phyloP scores from a whole-genome alignment of 139 green algal species.

The Microglena sp. region DNA sequence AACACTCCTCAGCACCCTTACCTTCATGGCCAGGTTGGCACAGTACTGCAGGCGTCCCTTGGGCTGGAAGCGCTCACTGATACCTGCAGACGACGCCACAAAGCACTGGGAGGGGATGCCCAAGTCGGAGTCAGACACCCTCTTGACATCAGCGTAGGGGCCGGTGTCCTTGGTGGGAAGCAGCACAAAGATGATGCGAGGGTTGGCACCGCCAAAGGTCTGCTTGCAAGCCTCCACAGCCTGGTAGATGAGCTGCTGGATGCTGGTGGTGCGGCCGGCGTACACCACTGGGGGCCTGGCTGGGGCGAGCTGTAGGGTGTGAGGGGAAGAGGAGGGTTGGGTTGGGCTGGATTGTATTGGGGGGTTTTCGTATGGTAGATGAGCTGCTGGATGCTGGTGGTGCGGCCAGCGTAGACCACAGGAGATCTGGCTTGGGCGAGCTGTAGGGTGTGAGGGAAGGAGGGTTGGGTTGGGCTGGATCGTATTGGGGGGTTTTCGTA shows the following conservation, averaged over 20 bases:
- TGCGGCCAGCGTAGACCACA: too few species aligned
- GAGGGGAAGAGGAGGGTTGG: too few species aligned
- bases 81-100: conserved; percentile 40
- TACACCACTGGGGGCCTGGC: conserved; percentile 8
- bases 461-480: too few species aligned
- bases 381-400: too few species aligned
- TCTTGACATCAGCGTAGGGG: conserved; percentile 26
- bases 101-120: conserved; percentile 43
- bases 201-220: neutral
- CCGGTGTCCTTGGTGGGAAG: conserved; percentile 18
- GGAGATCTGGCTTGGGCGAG: too few species aligned
- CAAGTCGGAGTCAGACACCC: conserved; percentile 19
- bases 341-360: too few species aligned
- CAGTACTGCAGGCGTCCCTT: conserved; percentile 52
- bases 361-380: too few species aligned
- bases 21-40: conserved; percentile 58
- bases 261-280: neutral
- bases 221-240: neutral
- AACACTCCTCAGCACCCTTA: too few species aligned
- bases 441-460: too few species aligned
- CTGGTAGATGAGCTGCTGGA: conserved; percentile 15
- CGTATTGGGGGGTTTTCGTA: too few species aligned
- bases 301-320: neutral
- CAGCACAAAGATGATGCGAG: conserved; percentile 26
- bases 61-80: conserved; percentile 15